phyloP scores from a whole-genome alignment of 202 grass and related monocot genomes.

The Saccharum hybrid region DNA sequence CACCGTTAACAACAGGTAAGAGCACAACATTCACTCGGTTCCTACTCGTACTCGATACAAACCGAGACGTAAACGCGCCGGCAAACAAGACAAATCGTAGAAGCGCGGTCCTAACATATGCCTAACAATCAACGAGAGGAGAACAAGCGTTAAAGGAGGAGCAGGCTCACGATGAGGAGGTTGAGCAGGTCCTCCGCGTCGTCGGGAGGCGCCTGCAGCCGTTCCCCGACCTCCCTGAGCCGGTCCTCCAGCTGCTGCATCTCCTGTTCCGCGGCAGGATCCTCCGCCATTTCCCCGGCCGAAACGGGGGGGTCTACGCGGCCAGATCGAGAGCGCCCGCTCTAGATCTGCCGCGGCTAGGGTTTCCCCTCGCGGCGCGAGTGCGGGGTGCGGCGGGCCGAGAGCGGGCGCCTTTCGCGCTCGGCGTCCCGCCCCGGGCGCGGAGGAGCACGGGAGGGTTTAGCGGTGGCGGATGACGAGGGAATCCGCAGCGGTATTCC shows the following conservation, averaged over 20 bases:
- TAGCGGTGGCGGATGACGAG: constrained; percentile 29
- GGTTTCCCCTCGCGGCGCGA: constrained; percentile 48
- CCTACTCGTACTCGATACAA: background rate
- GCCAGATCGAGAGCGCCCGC: constrained; percentile 50
- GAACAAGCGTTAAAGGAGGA: background rate
- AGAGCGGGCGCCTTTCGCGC: background rate
- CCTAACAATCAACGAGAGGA: constrained; percentile 1
- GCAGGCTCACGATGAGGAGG: constrained; percentile 69
- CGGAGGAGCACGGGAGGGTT: constrained; percentile 2
- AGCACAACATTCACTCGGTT: background rate
- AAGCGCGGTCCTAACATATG: constrained; percentile 25
- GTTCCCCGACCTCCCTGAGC: constrained; percentile 55
- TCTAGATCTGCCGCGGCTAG: constrained; percentile 55
- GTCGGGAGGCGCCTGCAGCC: constrained; percentile 58
- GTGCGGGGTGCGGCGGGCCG: background rate
- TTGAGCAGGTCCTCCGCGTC: constrained; percentile 54
- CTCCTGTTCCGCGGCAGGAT: constrained; percentile 30
- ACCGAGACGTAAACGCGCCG: background rate
- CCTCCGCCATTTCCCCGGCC: constrained; percentile 52
- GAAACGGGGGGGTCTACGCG: constrained; percentile 22
- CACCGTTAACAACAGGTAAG: background rate
- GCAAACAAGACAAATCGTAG: background rate
- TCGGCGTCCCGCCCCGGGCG: background rate
- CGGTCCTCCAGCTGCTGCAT: constrained; percentile 46
- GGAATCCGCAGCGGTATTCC: background rate